Percentiles rank a stretch among this genome's conserved stretches.
These are phyloP conservation scores for Antitrichia curtipendula DNA, from an alignment of 225 moss, liverwort and hornwort species.

Conservation along the genomic window DNA sequence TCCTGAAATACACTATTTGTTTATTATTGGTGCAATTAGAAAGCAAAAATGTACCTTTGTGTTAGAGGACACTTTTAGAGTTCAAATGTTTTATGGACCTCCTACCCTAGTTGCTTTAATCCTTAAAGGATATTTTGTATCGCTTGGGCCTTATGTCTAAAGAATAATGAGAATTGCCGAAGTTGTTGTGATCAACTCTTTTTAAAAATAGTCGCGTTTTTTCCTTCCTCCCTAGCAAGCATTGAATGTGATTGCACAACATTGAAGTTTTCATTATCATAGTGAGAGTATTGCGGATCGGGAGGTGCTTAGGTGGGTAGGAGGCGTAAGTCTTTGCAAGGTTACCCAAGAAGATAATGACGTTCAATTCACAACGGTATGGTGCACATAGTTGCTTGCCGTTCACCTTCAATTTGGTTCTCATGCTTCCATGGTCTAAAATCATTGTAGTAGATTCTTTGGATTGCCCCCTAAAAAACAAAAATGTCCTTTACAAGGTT, in stretches of 20 bases:
- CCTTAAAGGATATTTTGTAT: not conserved
- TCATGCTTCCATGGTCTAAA: accelerated
- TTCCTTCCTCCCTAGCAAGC: accelerated
- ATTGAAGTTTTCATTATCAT: not conserved
- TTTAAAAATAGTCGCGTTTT: accelerated
- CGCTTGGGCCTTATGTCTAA: accelerated
- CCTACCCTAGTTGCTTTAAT: accelerated
- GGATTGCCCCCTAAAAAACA: accelerated
- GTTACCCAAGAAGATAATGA: accelerated
- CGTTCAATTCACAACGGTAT: accelerated
- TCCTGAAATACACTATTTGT: not conserved
- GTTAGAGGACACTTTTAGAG: not conserved
- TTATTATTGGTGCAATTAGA: not conserved
- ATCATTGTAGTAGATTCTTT: accelerated
- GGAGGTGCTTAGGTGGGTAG: not conserved
- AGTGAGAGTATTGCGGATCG: accelerated
- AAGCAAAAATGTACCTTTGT: not conserved
- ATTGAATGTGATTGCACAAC: accelerated
- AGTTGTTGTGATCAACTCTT: accelerated
- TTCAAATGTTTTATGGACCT: accelerated
- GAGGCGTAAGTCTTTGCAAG: accelerated
- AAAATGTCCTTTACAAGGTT: too few species aligned
- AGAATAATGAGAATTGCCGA: too few species aligned
- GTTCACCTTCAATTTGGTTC: accelerated
- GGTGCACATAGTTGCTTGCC: accelerated